Conservation (phyloP, 495 filamentous ascomycete species). For the Lasiosphaeria ovina region DNA sequence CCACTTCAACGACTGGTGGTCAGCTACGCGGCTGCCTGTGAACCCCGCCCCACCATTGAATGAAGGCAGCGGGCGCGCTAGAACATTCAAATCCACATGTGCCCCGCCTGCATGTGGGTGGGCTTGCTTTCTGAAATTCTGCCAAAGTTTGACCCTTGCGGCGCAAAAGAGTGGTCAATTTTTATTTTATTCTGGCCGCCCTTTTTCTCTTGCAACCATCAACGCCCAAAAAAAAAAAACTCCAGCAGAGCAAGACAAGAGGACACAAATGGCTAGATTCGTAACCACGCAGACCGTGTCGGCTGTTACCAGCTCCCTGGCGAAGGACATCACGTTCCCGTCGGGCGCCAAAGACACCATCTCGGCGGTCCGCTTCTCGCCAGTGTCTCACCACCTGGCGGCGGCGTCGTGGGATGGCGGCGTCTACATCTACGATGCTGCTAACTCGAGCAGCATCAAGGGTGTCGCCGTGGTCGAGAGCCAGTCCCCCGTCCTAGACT, state of each 20-base stretch:
- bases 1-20: too few relatives aligned
- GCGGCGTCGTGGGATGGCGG: slow-evolving; percentile 93
- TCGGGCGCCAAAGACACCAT: slow-evolving; percentile 80
- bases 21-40: too few relatives aligned
- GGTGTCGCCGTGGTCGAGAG: slow-evolving; percentile 77
- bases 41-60: too few relatives aligned
- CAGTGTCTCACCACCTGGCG: slow-evolving; percentile 72
- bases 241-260: not conserved
- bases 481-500: slow-evolving; percentile 73
- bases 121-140: too few relatives aligned
- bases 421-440: slow-evolving; percentile 88
- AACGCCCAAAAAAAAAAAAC: not conserved
- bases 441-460: slow-evolving; percentile 63
- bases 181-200: too few relatives aligned
- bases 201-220: not conserved
- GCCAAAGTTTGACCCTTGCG: too few relatives aligned
- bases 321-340: slow-evolving; percentile 71
- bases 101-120: too few relatives aligned
- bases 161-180: too few relatives aligned
- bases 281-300: not conserved
- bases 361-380: slow-evolving; percentile 80
- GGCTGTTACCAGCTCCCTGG: slow-evolving; percentile 70
- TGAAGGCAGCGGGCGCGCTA: too few relatives aligned
- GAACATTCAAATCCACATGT: too few relatives aligned
- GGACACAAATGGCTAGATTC: slow-evolving; percentile 10